Evolutionary conservation across 768 basidiomycete genomes (phyloP), one percentile per base, ranked within the genome.

Genomic region (Nidularia sp.): DNA sequence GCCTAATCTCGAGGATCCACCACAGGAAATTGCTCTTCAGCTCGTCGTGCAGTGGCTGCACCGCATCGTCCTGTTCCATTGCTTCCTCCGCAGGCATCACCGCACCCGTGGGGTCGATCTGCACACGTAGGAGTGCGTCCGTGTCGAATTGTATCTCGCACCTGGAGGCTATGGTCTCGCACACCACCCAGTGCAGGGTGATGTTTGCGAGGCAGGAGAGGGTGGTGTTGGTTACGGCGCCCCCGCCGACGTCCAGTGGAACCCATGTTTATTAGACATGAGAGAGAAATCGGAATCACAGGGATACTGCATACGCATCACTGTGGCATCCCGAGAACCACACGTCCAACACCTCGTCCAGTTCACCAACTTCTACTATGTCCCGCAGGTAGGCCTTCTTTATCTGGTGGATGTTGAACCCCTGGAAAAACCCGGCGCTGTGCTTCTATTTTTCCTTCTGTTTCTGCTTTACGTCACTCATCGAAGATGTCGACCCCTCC

Each of bases 261-360:
- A 25, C 4, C 25, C 2, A 29, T 29, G 25, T 29, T 29, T 29
- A n/a, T 29, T 5, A 25, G 12, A n/a, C 25, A 22, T 13, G 25
- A 22, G 34, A 2, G 25, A 29, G 31, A 32, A 44, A 42, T 41
- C 8, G 32, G 34, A 29, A 29, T 34, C 44, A 43, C 25, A 51
- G 45, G 45, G 6, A n/a, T 51, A 41, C 29, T 41, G 33, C 7
- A 12, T 9, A 66, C 82, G 51, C 53, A 89, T 88, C 88, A 43
- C 68, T 62, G 58, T 91, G 90, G 55, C 82, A 81, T 2, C 90
- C 90, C 5, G 81, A 59, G 58, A 93, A 92, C 88, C 88, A 93
- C 2, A 91, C 88, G 62, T 93, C 90, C 10, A 83, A 62, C 10
- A 89, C 81, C 63, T 90, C 81, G 25, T 62, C 61, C 1, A 53